These are phyloP conservation scores for Mycosarcoma maydis DNA, from an alignment of 1,284 basidiomycete species.

Conservation along the genomic window DNA sequence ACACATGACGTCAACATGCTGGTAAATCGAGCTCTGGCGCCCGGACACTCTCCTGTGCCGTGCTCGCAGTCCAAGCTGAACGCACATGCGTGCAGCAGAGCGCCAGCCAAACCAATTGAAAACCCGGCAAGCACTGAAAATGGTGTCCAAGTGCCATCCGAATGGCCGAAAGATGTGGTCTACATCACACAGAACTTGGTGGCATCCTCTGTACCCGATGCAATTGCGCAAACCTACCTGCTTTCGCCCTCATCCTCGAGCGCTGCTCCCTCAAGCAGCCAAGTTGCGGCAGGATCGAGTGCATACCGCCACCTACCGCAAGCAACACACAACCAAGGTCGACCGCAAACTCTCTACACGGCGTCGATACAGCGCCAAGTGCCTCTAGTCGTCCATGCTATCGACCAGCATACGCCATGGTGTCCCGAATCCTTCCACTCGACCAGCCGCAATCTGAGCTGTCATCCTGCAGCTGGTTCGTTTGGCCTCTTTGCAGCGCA, in stretches of 20 bases:
- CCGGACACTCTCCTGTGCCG: slow-evolving; percentile 3
- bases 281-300: background rate
- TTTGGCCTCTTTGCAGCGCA: slow-evolving; percentile 80
- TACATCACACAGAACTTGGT: slow-evolving; percentile 36
- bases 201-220: slow-evolving; percentile 15
- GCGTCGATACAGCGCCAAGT: slow-evolving; percentile 15
- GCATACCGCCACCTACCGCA: background rate
- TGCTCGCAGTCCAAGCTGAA: slow-evolving; percentile 7
- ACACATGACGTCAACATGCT: slow-evolving; percentile 3
- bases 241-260: slow-evolving; percentile 4
- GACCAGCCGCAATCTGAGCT: slow-evolving; percentile 21
- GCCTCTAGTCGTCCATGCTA: slow-evolving; percentile 13
- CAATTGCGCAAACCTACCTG: slow-evolving; percentile 19
- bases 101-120: background rate
- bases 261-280: background rate
- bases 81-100: slow-evolving; percentile 7
- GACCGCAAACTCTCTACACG: slow-evolving; percentile 9
- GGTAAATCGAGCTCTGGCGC: background rate
- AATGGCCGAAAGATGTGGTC: slow-evolving; percentile 32
- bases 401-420: slow-evolving; percentile 22
- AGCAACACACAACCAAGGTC: slow-evolving; percentile 29
- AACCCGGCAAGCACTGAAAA: background rate
- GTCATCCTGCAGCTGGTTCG: slow-evolving; percentile 83
- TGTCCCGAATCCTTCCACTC: slow-evolving; percentile 30
- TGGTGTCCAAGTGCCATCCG: slow-evolving; percentile 7